phyloP scores from a whole-genome alignment of 1,284 basidiomycete genomes.

The Psilocybe mexicana region DNA sequence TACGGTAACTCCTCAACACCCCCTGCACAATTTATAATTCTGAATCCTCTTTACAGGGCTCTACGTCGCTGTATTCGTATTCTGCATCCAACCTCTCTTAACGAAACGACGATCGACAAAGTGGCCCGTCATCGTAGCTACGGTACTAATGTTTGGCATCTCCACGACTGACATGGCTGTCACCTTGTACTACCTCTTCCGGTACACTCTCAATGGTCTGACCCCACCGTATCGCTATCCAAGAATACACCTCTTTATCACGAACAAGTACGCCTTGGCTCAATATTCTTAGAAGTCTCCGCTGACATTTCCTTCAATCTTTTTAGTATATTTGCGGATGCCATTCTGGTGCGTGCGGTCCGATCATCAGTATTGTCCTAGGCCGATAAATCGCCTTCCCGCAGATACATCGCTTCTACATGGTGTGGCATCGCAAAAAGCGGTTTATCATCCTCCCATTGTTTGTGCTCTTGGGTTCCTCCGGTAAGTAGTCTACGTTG shows the following conservation, averaged over 20 bases:
- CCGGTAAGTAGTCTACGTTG: slow-evolving; percentile 18
- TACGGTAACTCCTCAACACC: slow-evolving; percentile 16
- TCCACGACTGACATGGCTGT: slow-evolving; percentile 20
- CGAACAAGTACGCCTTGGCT: slow-evolving; percentile 21
- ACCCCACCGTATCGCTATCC: slow-evolving; percentile 14
- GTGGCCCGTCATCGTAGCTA: slow-evolving; percentile 16
- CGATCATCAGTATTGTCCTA: neutral
- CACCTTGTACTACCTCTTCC: slow-evolving; percentile 19
- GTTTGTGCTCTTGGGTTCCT: slow-evolving; percentile 18
- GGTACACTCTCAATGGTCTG: slow-evolving; percentile 12
- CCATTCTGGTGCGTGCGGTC: slow-evolving; percentile 19
- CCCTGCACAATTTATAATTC: neutral
- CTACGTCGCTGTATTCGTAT: slow-evolving; percentile 21
- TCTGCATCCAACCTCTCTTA: slow-evolving; percentile 21
- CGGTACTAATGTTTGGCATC: slow-evolving; percentile 19
- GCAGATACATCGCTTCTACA: slow-evolving; percentile 27
- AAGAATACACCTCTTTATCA: slow-evolving; percentile 18
- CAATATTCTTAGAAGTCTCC: neutral
- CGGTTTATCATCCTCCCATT: slow-evolving; percentile 17
- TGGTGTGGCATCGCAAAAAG: slow-evolving; percentile 22
- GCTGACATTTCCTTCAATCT: neutral
- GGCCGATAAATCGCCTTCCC: slow-evolving; percentile 1
- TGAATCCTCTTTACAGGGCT: slow-evolving; percentile 18
- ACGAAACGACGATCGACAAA: slow-evolving; percentile 14
- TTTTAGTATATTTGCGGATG: slow-evolving; percentile 22